A percentile compares a stretch with the other conserved stretches of the same genome.
These are phyloP conservation scores for Phlebiopsis flavidoalba DNA, from an alignment of 768 basidiomycete species.

Conservation along the genomic window DNA sequence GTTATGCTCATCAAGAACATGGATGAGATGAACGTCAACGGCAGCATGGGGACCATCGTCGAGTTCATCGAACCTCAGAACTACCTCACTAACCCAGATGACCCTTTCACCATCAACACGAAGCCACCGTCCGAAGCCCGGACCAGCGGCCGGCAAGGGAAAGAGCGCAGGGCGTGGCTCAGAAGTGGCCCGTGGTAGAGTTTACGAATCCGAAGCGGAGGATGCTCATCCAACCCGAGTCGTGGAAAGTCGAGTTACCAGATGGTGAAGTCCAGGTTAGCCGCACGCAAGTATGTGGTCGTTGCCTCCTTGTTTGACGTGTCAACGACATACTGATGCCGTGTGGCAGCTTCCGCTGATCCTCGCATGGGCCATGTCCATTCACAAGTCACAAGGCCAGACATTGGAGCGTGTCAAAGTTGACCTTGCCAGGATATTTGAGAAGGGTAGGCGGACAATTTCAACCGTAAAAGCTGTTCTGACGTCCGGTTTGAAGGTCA, in stretches of 20 bases:
- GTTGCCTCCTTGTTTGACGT: not conserved
- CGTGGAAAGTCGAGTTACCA: conserved; percentile 44
- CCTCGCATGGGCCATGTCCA: conserved; percentile 80
- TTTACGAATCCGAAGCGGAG: conserved; percentile 37
- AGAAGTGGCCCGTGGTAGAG: conserved; percentile 8
- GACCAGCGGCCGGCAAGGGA: not conserved
- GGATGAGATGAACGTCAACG: conserved; percentile 65
- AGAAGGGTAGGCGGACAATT: conserved; percentile 41
- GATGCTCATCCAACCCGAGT: conserved; percentile 16
- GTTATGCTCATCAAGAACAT: conserved; percentile 85
- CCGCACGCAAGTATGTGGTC: conserved; percentile 46
- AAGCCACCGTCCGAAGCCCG: conserved; percentile 2
- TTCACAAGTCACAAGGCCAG: conserved; percentile 91
- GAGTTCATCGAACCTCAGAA: conserved; percentile 16
- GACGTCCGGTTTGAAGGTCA: too few species aligned
- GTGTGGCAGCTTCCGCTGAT: conserved; percentile 46
- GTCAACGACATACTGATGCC: not conserved
- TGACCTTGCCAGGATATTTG: conserved; percentile 71
- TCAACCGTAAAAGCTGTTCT: not conserved
- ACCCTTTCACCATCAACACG: conserved; percentile 13
- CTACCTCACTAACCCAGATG: conserved; percentile 22
- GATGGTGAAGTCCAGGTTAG: conserved; percentile 53
- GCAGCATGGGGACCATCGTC: conserved; percentile 45
- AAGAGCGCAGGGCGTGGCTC: too few species aligned
- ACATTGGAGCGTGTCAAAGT: conserved; percentile 82